phyloP scores from a whole-genome alignment of 2,329 filamentous ascomycete genomes.

The Lachnellula willkommii region DNA sequence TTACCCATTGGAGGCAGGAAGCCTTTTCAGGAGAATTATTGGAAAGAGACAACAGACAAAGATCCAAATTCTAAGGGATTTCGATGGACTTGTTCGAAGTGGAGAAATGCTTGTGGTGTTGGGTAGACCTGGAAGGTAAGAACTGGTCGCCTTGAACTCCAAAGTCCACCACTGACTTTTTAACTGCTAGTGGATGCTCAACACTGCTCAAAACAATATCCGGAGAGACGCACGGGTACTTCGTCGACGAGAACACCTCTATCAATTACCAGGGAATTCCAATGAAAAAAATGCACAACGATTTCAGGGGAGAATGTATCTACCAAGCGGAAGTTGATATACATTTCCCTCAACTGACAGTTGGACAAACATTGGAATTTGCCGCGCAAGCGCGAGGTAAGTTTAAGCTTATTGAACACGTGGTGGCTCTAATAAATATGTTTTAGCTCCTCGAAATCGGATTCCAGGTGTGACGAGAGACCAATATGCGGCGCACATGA shows the following conservation, averaged over 20 bases:
- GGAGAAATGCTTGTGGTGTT: constrained; percentile 67
- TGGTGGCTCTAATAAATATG: neutral
- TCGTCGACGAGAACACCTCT: constrained; percentile 43
- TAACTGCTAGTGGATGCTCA: constrained; percentile 48
- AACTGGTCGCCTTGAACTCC: neutral
- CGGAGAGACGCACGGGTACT: constrained; percentile 51
- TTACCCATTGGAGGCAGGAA: constrained; percentile 48
- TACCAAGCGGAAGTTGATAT: constrained; percentile 74
- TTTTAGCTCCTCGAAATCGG: constrained; percentile 55
- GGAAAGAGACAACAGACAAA: constrained; percentile 47
- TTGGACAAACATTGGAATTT: constrained; percentile 68
- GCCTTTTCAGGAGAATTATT: constrained; percentile 44
- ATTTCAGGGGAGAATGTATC: constrained; percentile 61
- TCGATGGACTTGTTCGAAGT: constrained; percentile 57
- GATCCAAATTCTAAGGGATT: constrained; percentile 53
- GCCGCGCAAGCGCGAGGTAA: constrained; percentile 57
- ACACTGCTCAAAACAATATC: constrained; percentile 57
- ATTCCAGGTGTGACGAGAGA: constrained; percentile 56
- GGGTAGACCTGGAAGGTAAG: constrained; percentile 55
- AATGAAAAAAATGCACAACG: constrained; percentile 46
- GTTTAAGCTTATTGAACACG: neutral
- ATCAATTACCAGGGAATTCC: constrained; percentile 58
- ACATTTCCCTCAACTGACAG: constrained; percentile 73
- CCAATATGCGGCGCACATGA: constrained; percentile 46
- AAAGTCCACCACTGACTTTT: neutral